Evolutionary conservation across 1,139 yeast genomes (phyloP), one percentile per base, ranked within the genome.

Genomic region (Yueomyces sp.): DNA sequence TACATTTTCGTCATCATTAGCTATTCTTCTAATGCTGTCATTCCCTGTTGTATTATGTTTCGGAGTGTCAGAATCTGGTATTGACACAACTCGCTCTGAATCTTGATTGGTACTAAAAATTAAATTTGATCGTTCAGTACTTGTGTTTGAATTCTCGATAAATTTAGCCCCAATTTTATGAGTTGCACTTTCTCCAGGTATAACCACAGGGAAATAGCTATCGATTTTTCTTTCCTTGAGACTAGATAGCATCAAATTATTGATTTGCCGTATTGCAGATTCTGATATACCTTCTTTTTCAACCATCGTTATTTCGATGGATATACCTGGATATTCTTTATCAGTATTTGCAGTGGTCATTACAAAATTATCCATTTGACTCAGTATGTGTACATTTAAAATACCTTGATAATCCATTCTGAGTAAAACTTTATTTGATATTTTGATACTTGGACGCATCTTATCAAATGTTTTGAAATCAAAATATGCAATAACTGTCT

Each of bases 361-460:
- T 30, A 56, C 38, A 1, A 59, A 47, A 43, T 59, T 56, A 33
- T 54, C 57, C 3, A 60, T 57, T 42, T 61, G 57, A 42, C 66
- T 61, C 25, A 65, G 44, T 4, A 65, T 53, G 41, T 62, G 62
- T 6, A 65, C 55, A 44, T 58, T 63, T 37, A 65, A 43, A 1
- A 78, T 60, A 0, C 84, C 84, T 47, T 67, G 65, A 12, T 61
- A 51, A 56, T 80, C 89, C 57, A 74, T 75, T 46, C 78, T 59
- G 8, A 81, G 65, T 50, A 79, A 75, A 46, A 82, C 76, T 47
- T 77, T 73, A 39, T 74, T 66, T 0, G 86, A 76, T 9, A 77
- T 60, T 46, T 68, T 74, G 5, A 77, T 73, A 3, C 81, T 75
- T 46, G 66, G 69, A 42, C 75, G 60, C 7, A 78, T 68, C 52